Evolutionary conservation across 192 early-diverging fungal species (phyloP).

Genomic region (Coemansia sp.): DNA sequence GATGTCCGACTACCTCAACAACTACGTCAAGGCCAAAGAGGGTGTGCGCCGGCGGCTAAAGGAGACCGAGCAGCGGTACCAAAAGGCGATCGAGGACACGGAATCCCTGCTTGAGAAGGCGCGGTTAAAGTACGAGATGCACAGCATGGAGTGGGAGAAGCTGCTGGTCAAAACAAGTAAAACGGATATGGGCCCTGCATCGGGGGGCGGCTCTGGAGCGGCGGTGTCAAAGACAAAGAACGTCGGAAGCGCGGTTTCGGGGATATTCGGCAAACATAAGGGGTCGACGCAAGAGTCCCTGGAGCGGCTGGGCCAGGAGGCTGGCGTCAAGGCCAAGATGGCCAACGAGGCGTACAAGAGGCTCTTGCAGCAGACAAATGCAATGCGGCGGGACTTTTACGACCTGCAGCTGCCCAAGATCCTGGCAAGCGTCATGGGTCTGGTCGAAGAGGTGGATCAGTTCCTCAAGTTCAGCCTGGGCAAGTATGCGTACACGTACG

Average conservation of each 20-base stretch:
- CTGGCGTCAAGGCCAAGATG: slow-evolving; percentile 71
- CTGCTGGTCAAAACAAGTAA: slow-evolving; percentile 53
- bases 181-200: slow-evolving; percentile 2
- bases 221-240: slow-evolving; percentile 34
- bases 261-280: slow-evolving; percentile 51
- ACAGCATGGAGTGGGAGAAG: slow-evolving; percentile 85
- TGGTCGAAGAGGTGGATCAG: slow-evolving; percentile 80
- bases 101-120: slow-evolving; percentile 81
- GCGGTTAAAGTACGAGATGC: slow-evolving; percentile 72
- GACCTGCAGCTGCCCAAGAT: slow-evolving; percentile 77
- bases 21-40: slow-evolving; percentile 48
- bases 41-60: slow-evolving; percentile 60
- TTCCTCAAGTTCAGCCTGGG: slow-evolving; percentile 74
- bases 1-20: slow-evolving; percentile 75
- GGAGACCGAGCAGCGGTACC: slow-evolving; percentile 72
- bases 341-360: slow-evolving; percentile 82
- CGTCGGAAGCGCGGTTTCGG: slow-evolving; percentile 38
- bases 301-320: slow-evolving; percentile 81
- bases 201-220: background rate
- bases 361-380: slow-evolving; percentile 73
- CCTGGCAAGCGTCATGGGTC: slow-evolving; percentile 73
- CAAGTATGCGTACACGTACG: slow-evolving; percentile 77
- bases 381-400: slow-evolving; percentile 72
- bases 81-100: slow-evolving; percentile 71
- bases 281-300: slow-evolving; percentile 55